Evolutionary conservation across 2,329 filamentous ascomycete species (phyloP), one percentile per base, ranked within the genome.

Genomic region (Aspergillus sp.): DNA sequence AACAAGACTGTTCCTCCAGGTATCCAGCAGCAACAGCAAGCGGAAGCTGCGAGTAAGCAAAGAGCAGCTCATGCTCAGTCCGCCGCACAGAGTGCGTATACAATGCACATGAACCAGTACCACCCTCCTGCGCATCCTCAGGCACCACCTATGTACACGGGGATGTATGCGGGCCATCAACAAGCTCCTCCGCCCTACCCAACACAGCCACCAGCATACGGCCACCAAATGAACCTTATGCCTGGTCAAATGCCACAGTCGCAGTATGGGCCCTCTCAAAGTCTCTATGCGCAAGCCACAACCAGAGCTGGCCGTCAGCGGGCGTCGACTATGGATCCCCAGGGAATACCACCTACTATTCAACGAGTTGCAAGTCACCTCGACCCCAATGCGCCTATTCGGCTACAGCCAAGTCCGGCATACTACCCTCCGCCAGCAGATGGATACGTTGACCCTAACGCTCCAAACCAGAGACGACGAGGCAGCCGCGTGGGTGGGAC

Each of bases 401-500:
- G 95, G 50, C 77, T 98, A 56, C 95, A 99, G 72, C 95, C 95
- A 2, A 97, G 92, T 66, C 95, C 95, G 5, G 95, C 95, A 2
- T 99, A 99, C 75, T 99, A 98, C 68, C 95, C 95, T 11, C 95
- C 95, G 19, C 90, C 93, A 2, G 87, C 90, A 6, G 93, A 98
- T 64, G 90, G 91, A 9, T 87, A 91, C 67, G 83, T 86, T 8
- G 85, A 90, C 60, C 83, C 87, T 49, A 84, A 83, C 58, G 80
- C 85, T 23, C 79, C 81, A n/a, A 85, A 78, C 75, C 82, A 89
- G 31, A 86, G 90, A 43, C 85, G 92, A 68, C 84, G 93, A 72
- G 89, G 90, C 45, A 93, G 91, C 70, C 84, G 92, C 56, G 83
- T 84, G 45, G 72, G 81, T 76, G 73, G 75, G 45, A 80, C 64